phyloP scores from a whole-genome alignment of 129 eudicot genomes.

The Gnaphalium uliginosum region DNA sequence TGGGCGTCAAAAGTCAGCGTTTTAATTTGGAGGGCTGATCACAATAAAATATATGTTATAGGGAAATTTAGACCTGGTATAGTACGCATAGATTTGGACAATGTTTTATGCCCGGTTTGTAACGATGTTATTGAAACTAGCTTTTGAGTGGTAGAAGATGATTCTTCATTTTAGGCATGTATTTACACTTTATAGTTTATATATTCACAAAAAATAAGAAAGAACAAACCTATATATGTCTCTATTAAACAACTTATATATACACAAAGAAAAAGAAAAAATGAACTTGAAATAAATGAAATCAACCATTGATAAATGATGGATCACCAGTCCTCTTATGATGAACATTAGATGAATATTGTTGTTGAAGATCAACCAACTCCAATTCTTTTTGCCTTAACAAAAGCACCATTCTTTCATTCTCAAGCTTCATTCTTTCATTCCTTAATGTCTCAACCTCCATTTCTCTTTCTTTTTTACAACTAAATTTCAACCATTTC shows the following conservation, averaged over 20 bases:
- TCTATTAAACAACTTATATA: neutral
- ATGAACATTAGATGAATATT: conserved; percentile 31
- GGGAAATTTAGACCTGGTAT: too few species aligned
- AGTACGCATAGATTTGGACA: too few species aligned
- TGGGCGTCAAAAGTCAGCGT: too few species aligned
- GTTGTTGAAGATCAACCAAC: conserved; percentile 44
- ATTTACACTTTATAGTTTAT: neutral
- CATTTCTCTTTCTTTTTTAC: conserved; percentile 80
- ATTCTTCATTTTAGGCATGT: too few species aligned
- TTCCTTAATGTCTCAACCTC: conserved; percentile 62
- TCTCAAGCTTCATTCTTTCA: conserved; percentile 68
- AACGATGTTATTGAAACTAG: too few species aligned
- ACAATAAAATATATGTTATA: too few species aligned
- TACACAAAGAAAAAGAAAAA: neutral
- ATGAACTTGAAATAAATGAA: neutral
- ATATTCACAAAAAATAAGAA: too few species aligned
- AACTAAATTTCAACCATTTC: conserved; percentile 72
- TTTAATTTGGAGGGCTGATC: too few species aligned
- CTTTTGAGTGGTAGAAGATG: too few species aligned
- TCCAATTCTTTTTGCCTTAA: conserved; percentile 68
- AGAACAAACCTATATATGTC: neutral
- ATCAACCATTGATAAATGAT: conserved; percentile 46
- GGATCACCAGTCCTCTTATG: conserved; percentile 40
- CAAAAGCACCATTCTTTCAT: conserved; percentile 77
- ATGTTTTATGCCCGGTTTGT: too few species aligned